These are phyloP conservation scores for Oehlia diaphana DNA, from an alignment of 192 early-diverging fungal genomes.

Conservation along the genomic window DNA sequence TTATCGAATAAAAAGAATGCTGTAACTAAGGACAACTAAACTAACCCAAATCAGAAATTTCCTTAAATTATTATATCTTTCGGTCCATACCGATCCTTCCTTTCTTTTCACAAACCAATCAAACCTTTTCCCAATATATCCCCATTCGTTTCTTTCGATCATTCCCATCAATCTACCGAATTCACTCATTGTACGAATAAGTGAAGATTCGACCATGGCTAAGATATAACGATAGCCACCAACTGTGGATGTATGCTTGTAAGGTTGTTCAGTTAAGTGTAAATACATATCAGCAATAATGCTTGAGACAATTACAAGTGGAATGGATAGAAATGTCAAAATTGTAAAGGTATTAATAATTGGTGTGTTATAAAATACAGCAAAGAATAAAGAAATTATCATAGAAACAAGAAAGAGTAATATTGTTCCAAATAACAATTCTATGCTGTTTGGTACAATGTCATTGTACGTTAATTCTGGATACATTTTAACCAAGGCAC, in stretches of 20 bases:
- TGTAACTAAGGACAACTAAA: neutral
- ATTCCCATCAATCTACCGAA: neutral
- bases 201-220: neutral
- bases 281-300: neutral
- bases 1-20: neutral
- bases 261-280: neutral
- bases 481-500: conserved; percentile 4
- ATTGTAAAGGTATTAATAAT: neutral
- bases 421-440: neutral
- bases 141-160: neutral
- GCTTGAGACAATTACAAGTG: neutral
- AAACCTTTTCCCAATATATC: neutral
- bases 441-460: neutral
- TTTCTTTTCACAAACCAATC: neutral
- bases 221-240: neutral
- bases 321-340: neutral
- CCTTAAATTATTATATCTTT: neutral
- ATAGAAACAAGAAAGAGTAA: neutral
- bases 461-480: neutral
- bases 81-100: neutral
- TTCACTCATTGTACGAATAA: neutral
- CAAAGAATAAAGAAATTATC: neutral
- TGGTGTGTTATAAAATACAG: neutral
- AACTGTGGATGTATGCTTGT: neutral
- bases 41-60: neutral